Conservation (phyloP, 768 basidiomycete species). For the Chalciporus piperatus region DNA sequence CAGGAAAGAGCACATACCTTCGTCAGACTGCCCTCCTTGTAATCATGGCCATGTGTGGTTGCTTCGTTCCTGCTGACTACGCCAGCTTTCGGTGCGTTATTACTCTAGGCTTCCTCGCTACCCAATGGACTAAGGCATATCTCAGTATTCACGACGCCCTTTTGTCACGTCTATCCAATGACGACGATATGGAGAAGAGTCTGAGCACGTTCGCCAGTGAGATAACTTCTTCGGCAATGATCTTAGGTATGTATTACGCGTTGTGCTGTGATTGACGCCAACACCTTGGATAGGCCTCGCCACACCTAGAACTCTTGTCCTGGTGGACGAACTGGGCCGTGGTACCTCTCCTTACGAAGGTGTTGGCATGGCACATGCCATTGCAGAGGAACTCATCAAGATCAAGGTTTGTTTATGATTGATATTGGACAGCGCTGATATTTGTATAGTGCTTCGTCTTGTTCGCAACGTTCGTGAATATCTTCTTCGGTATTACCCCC, state of each 20-base stretch:
- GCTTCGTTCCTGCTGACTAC: slow-evolving; percentile 91
- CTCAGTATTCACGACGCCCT: slow-evolving; percentile 77
- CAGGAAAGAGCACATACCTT: slow-evolving; percentile 92
- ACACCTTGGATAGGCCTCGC: slow-evolving; percentile 54
- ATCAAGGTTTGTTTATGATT: slow-evolving; percentile 51
- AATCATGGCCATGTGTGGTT: slow-evolving; percentile 87
- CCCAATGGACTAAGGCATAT: neutral
- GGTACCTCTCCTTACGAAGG: slow-evolving; percentile 87
- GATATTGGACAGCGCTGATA: neutral
- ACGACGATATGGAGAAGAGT: slow-evolving; percentile 86
- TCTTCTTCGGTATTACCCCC: neutral
- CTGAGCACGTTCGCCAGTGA: slow-evolving; percentile 95
- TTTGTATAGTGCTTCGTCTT: slow-evolving; percentile 70
- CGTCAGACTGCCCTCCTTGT: slow-evolving; percentile 81
- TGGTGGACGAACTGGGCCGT: slow-evolving; percentile 92
- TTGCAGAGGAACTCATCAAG: slow-evolving; percentile 72
- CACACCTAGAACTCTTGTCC: slow-evolving; percentile 63
- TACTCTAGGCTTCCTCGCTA: neutral
- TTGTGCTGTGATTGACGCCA: neutral
- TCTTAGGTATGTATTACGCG: slow-evolving; percentile 54
- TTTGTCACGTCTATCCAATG: slow-evolving; percentile 86
- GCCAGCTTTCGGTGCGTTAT: slow-evolving; percentile 71
- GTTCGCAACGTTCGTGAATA: slow-evolving; percentile 75
- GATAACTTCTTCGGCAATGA: slow-evolving; percentile 91
- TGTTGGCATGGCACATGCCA: slow-evolving; percentile 79